phyloP scores from a whole-genome alignment of 2,329 filamentous ascomycete species.

The Botrytis cinerea region DNA sequence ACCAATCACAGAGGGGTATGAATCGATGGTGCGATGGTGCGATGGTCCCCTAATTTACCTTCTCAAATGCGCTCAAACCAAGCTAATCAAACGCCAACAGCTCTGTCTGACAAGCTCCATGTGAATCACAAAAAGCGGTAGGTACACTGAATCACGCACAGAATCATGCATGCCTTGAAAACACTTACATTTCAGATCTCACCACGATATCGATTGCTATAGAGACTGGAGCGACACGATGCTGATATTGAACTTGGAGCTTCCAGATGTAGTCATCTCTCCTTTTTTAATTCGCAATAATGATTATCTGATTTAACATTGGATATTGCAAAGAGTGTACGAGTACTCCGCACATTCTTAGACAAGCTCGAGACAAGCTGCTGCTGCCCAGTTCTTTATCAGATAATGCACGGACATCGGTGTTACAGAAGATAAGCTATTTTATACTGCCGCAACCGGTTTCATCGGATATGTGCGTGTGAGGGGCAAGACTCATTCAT shows the following conservation, averaged over 20 bases:
- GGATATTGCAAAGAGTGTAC: not conserved
- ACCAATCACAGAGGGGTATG: conserved; percentile 3
- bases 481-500: not conserved
- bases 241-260: too few relatives aligned
- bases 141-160: not conserved
- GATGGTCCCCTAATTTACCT: conserved; percentile 10
- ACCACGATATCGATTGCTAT: too few relatives aligned
- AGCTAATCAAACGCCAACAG: conserved; percentile 5
- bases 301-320: not conserved
- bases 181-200: not conserved
- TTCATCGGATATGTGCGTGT: not conserved
- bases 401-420: not conserved
- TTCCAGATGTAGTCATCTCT: not conserved
- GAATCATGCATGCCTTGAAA: not conserved
- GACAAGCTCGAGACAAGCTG: not conserved
- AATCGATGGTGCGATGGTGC: conserved; percentile 7
- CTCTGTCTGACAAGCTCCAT: conserved; percentile 1
- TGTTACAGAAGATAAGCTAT: not conserved
- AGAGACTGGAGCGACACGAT: too few relatives aligned
- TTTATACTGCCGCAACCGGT: not conserved
- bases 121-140: not conserved
- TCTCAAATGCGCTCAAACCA: conserved; percentile 25
- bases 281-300: not conserved
- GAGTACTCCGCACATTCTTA: not conserved
- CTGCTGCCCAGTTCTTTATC: not conserved